Evolutionary conservation across 345 rosid species (phyloP), one percentile per base, ranked within the genome.

Genomic region (Balakata baccata): DNA sequence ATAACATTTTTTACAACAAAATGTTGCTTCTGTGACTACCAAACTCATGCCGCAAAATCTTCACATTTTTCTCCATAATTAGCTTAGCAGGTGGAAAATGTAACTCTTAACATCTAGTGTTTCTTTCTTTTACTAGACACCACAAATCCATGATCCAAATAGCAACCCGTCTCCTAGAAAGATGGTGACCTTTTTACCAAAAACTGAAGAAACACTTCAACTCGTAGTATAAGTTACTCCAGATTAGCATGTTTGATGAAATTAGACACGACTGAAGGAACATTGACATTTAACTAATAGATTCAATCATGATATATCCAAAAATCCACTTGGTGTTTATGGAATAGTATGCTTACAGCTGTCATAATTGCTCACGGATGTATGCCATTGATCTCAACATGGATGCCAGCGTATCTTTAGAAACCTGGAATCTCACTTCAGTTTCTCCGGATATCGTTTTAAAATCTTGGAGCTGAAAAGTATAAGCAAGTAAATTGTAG

Each of bases 341-440:
- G 66, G 64, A n/a, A 77, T 37, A 53, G 61, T 59, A 64, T 56
- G 64, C 88, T 84, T 71, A 83, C 88, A 52, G 46, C 54, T 83
- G 68, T 85, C 77, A 87, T 22, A 89, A 85, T 78, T 87, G 90
- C 69, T 87, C 89, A 23, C 84, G 83, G 39, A 87, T 87, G 70
- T 64, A 81, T 53, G 89, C 82, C 91, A 89, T 82, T 57, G 93
- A 87, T 79, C 80, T 89, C 82, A 89, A 64, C 90, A 89, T 89
- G 23, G 85, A 86, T 39, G 81, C 90, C 69, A 87, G 78, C 13
- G 88, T 87, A 25, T 87, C 88, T 77, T 81, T 83, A 10, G 90
- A 89, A 41, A 87, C 91, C 81, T 87, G 93, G 78, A 89, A 87
- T 73, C 86, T 89, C 66, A 89, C 87, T 71, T 86, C 89, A 43